Base-by-base conservation (phyloP, 345 rosid species). In the Eucalyptus sp. region DNA sequence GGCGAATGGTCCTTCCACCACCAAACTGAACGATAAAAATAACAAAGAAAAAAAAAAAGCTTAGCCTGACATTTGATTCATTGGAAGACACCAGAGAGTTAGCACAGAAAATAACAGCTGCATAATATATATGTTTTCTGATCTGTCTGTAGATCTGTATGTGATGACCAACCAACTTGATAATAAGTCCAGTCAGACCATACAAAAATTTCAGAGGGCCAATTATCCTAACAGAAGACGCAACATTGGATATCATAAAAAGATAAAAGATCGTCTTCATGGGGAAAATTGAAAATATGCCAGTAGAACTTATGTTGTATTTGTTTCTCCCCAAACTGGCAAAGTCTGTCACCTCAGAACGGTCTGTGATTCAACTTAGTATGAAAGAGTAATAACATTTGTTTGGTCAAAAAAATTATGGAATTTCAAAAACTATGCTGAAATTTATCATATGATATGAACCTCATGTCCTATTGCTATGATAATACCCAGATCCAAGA, bases 1-100 rank as follows among this genome's bases (percentile, higher is more conserved):
- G 98, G 84, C 91, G 95, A 90, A 97, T 92, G 49, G 92, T 94
- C 92, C 90, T 97, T 90, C 99, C 99, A 90, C 99, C 99, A 71
- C 99, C 99, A 94, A 92, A 96, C 99, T 96, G 90, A 76, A 89
- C 18, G 44, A 5, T 46, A 18, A 56, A 87, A 86, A 89, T 58
- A 8, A 66, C 13, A 33, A 52, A 52, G 31, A 7, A 24, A 62
- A 13, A 33, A 33, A 87, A 16, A 49, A n/a, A 37, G 83, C 46
- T 76, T 76, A 76, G 83, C 83, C 83, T 37, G 14, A 76, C 27
- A 76, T 37, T 76, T 76, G 27, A 37, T 76, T 76, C 4, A 76
- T 18, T 37, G 83, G 15, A 37, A 76, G 27, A 20, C 25, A 9
- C 83, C 27, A 76, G 46, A 76, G 83, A 33, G 44, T 10, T 20